phyloP scores from a whole-genome alignment of 148 eudicot genomes.

The Chenopodium suecicum region DNA sequence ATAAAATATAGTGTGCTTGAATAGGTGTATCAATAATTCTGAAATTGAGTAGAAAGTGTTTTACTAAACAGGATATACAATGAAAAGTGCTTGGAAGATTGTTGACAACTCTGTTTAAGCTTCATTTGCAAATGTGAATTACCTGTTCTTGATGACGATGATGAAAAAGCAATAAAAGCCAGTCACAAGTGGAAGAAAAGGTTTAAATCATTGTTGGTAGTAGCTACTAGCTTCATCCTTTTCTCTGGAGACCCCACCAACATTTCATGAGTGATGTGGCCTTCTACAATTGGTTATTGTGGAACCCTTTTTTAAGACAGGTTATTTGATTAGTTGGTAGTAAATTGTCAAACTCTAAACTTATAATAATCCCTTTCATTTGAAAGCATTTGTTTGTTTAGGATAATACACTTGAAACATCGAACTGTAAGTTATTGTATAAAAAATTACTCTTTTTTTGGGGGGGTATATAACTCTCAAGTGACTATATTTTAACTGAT shows the following conservation, averaged over 20 bases:
- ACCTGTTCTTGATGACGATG: background rate
- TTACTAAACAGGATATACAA: background rate
- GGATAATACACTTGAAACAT: background rate
- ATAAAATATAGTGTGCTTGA: background rate
- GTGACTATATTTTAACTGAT: background rate
- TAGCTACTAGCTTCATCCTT: slow-evolving; percentile 1
- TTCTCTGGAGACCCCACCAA: slow-evolving; percentile 1
- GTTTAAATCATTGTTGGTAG: background rate
- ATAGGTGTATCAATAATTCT: background rate
- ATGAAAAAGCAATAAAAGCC: background rate
- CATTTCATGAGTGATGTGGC: slow-evolving; percentile 3
- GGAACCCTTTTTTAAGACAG: background rate
- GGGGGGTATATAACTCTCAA: no score
- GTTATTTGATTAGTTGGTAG: background rate
- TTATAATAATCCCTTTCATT: background rate
- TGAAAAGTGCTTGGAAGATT: slow-evolving; percentile 7
- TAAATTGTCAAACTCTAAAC: background rate
- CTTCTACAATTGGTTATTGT: background rate
- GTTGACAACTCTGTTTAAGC: background rate
- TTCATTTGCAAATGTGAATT: background rate
- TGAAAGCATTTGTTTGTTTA: background rate
- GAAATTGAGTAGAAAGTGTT: background rate
- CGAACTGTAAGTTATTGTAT: no score
- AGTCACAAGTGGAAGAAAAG: background rate
- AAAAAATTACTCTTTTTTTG: no score